phyloP scores from a whole-genome alignment of 768 basidiomycete species.

The Calocybe gangraenosa region DNA sequence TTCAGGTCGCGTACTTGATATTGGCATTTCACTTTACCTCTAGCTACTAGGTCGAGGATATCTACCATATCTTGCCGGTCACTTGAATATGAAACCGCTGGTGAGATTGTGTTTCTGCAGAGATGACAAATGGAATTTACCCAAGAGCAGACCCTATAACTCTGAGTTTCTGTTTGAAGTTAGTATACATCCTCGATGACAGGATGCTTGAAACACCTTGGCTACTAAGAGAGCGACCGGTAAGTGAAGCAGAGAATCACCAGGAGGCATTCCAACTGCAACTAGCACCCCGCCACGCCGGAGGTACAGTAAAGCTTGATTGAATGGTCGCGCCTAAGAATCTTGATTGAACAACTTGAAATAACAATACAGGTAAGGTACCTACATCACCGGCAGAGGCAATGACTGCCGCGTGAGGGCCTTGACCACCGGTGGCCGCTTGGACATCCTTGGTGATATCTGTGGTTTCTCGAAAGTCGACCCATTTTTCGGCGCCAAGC shows the following conservation, averaged over 20 bases:
- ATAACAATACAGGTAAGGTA: not conserved
- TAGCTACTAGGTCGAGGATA: constrained; percentile 66
- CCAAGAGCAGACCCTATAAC: constrained; percentile 39
- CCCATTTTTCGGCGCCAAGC: constrained; percentile 61
- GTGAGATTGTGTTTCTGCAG: not conserved
- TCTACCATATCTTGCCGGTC: constrained; percentile 80
- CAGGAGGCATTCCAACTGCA: constrained; percentile 59
- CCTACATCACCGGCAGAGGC: constrained; percentile 45
- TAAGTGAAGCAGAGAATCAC: constrained; percentile 45
- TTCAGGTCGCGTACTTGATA: constrained; percentile 41
- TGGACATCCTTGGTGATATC: constrained; percentile 60
- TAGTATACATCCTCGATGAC: constrained; percentile 4
- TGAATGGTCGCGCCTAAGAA: constrained; percentile 31
- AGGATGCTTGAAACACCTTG: constrained; percentile 22
- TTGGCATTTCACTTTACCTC: constrained; percentile 62
- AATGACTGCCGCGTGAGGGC: constrained; percentile 67
- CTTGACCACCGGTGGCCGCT: constrained; percentile 59
- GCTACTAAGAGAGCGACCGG: constrained; percentile 39
- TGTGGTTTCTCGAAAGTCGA: constrained; percentile 68
- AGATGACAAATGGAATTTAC: constrained; percentile 20
- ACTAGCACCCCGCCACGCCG: constrained; percentile 66
- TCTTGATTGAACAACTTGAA: not conserved
- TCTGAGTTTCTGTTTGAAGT: constrained; percentile 29
- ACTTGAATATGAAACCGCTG: constrained; percentile 24
- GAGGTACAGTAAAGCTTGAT: constrained; percentile 65